Percentiles rank a stretch among this genome's conserved stretches.
These are phyloP conservation scores for Polymyxa betae DNA, from an alignment of 208 protist genomes.

Conservation along the genomic window DNA sequence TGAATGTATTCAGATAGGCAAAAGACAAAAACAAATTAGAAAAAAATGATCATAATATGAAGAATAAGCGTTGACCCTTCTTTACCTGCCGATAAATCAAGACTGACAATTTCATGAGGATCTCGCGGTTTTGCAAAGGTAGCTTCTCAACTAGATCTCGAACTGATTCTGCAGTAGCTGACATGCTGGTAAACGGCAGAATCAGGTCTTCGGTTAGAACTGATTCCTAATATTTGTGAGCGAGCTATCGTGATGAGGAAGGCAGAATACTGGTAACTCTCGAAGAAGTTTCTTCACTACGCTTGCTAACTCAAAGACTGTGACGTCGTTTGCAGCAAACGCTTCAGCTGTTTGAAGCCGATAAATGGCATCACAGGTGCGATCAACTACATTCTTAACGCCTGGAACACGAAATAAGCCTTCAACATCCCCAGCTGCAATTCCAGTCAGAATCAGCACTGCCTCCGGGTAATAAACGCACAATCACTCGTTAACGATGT, in stretches of 20 bases:
- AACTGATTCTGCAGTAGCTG: not conserved
- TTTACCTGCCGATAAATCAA: not conserved
- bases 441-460: no score
- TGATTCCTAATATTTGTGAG: not conserved
- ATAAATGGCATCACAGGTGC: not conserved
- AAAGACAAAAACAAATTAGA: not conserved
- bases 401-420: constrained; percentile 28
- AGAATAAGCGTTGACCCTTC: no score
- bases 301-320: constrained; percentile 2
- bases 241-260: not conserved
- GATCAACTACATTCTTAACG: not conserved
- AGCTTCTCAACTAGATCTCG: not conserved
- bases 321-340: not conserved
- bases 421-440: not conserved
- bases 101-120: not conserved
- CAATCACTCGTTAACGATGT: not conserved
- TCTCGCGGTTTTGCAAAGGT: not conserved
- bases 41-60: no score
- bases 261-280: not conserved
- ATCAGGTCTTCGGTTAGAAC: constrained; percentile 3
- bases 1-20: not conserved
- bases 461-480: not conserved
- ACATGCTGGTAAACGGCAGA: not conserved
- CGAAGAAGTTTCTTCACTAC: constrained; percentile 7
- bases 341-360: not conserved